Conservation (phyloP, 495 filamentous ascomycete species). For the Xylaria intraflava region DNA sequence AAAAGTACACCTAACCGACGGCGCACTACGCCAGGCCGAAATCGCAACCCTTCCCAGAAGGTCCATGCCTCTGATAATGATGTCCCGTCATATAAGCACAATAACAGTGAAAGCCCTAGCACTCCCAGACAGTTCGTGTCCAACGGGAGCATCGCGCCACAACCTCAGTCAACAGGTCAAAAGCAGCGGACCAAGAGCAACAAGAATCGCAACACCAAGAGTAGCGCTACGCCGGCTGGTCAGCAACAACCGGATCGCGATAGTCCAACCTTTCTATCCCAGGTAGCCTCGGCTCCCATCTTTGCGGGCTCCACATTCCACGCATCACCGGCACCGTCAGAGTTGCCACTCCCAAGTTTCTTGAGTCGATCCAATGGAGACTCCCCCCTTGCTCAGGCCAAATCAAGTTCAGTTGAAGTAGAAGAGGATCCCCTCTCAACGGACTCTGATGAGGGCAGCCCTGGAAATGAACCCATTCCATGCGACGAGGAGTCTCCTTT, state of each 20-base stretch:
- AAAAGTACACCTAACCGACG: constrained; percentile 37
- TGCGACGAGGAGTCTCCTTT: constrained; percentile 64
- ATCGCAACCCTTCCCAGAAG: constrained; percentile 30
- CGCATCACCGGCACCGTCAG: constrained; percentile 84
- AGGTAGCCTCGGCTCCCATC: constrained; percentile 45
- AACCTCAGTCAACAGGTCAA: constrained; percentile 30
- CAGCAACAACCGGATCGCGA: constrained; percentile 30
- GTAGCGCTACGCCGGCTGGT: constrained; percentile 29
- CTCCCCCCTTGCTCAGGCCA: constrained; percentile 38
- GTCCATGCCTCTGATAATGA: constrained; percentile 47
- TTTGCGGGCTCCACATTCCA: constrained; percentile 96
- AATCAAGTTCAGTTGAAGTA: constrained; percentile 3
- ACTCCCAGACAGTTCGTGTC: constrained; percentile 32
- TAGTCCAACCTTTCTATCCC: constrained; percentile 26
- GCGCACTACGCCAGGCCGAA: constrained; percentile 31
- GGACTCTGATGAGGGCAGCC: constrained; percentile 39
- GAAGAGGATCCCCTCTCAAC: constrained; percentile 33
- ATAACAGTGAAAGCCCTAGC: constrained; percentile 20
- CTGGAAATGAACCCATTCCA: constrained; percentile 18
- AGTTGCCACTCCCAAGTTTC: constrained; percentile 90
- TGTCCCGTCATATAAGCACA: constrained; percentile 22
- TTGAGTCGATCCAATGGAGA: constrained; percentile 75
- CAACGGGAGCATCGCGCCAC: constrained; percentile 20
- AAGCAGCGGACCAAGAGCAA: constrained; percentile 26
- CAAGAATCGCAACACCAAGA: constrained; percentile 26